Conservation (phyloP, 768 basidiomycete species). For the Amanita brunnescens region DNA sequence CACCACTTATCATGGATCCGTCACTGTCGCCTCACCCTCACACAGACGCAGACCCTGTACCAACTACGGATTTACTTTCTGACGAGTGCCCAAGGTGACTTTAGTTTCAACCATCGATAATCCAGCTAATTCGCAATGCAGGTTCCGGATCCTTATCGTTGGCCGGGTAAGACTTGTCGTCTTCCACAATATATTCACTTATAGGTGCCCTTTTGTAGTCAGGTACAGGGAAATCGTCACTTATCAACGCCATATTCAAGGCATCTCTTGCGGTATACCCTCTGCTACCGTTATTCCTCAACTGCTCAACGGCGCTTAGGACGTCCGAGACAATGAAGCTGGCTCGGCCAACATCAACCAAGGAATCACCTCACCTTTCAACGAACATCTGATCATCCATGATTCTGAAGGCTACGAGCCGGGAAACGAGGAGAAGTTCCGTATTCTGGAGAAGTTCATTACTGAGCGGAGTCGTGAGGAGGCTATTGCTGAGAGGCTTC, state of each 20-base stretch:
- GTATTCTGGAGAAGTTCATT: slow-evolving; percentile 17
- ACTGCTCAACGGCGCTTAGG: slow-evolving; percentile 7
- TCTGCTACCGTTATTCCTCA: background rate
- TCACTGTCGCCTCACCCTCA: too few relatives aligned
- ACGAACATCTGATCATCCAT: slow-evolving; percentile 22
- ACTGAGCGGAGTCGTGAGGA: background rate
- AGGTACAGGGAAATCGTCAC: slow-evolving; percentile 24
- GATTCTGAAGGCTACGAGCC: slow-evolving; percentile 23
- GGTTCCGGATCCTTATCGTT: slow-evolving; percentile 13
- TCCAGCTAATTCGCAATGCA: slow-evolving; percentile 2
- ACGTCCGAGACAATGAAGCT: slow-evolving; percentile 14
- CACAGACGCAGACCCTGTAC: background rate
- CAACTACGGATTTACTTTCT: background rate
- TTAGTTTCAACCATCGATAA: background rate
- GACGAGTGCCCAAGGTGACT: background rate
- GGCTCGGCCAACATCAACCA: slow-evolving; percentile 18
- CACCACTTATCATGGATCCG: too few relatives aligned
- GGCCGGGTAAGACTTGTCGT: slow-evolving; percentile 12
- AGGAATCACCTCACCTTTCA: slow-evolving; percentile 14
- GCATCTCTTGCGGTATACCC: slow-evolving; percentile 9
- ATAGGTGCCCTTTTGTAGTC: slow-evolving; percentile 9
- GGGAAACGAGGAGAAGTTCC: slow-evolving; percentile 17
- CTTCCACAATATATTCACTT: background rate
- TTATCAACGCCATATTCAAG: slow-evolving; percentile 20
- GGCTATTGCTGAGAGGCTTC: slow-evolving; percentile 13